Percentiles rank a stretch among this genome's conserved stretches.
Evolutionary conservation across 176 grass and related monocot genomes (phyloP).

Genomic region (Cocos nucifera): DNA sequence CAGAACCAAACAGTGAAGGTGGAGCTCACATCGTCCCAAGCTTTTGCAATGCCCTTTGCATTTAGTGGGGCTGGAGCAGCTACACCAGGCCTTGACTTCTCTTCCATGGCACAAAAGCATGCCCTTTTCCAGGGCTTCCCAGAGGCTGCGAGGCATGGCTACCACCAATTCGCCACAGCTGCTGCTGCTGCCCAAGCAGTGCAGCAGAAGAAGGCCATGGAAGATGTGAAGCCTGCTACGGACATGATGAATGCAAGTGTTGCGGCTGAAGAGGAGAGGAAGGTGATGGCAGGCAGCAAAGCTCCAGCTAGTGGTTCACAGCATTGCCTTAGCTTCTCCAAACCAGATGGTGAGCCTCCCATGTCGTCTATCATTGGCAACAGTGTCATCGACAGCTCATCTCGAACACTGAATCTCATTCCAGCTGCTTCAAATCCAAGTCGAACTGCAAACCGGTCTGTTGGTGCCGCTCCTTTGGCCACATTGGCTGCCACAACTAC

Average conservation of each 20-base stretch:
- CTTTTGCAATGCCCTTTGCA: slow-evolving; percentile 81
- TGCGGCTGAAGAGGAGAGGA: slow-evolving; percentile 52
- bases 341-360: slow-evolving; percentile 45
- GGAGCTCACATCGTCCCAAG: slow-evolving; percentile 67
- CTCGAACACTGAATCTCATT: slow-evolving; percentile 67
- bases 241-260: slow-evolving; percentile 40
- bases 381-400: slow-evolving; percentile 42
- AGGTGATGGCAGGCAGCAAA: slow-evolving; percentile 45
- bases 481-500: too few species aligned
- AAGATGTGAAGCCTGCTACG: slow-evolving; percentile 54
- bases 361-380: slow-evolving; percentile 39
- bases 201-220: slow-evolving; percentile 40
- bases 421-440: slow-evolving; percentile 8
- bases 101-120: slow-evolving; percentile 64
- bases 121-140: slow-evolving; percentile 72
- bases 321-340: slow-evolving; percentile 83
- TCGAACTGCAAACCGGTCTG: slow-evolving; percentile 30
- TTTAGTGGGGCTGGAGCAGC: slow-evolving; percentile 43
- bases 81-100: slow-evolving; percentile 68
- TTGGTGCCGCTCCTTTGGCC: background rate
- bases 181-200: slow-evolving; percentile 33
- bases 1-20: slow-evolving; percentile 44
- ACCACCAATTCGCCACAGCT: slow-evolving; percentile 50
- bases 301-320: slow-evolving; percentile 32
- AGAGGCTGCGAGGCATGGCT: slow-evolving; percentile 62